Conservation (phyloP, 2,329 filamentous ascomycete genomes). For the Colletotrichum caudatum region DNA sequence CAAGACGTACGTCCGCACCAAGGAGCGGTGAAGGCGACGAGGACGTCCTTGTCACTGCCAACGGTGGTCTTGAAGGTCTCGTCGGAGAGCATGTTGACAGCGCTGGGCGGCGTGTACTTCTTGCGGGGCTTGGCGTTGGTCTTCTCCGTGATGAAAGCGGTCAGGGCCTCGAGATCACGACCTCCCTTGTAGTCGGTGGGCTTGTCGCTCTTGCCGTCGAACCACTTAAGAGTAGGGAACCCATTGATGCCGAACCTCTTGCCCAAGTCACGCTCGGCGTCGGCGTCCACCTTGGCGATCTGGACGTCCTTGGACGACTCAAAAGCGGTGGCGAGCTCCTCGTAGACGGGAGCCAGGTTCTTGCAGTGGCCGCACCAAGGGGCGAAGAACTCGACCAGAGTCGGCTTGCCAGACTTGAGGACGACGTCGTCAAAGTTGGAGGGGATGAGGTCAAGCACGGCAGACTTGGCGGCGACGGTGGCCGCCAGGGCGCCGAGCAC, state of each 20-base stretch:
- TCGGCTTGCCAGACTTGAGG: constrained; percentile 91
- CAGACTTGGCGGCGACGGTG: constrained; percentile 76
- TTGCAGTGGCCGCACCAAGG: constrained; percentile 99
- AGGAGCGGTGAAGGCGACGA: constrained; percentile 97
- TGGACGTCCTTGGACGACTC: constrained; percentile 78
- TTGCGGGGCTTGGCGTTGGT: constrained; percentile 84
- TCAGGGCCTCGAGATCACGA: constrained; percentile 87
- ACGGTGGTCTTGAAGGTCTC: constrained; percentile 80
- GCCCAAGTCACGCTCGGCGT: constrained; percentile 86
- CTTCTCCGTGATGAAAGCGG: constrained; percentile 86
- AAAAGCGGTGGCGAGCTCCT: constrained; percentile 84
- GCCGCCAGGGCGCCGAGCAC: constrained; percentile 67
- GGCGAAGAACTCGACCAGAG: constrained; percentile 97
- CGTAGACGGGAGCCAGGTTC: constrained; percentile 92
- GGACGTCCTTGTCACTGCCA: constrained; percentile 87
- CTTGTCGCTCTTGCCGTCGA: constrained; percentile 91
- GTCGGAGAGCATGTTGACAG: constrained; percentile 85
- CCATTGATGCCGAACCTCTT: constrained; percentile 90
- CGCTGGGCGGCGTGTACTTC: constrained; percentile 78
- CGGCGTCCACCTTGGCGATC: constrained; percentile 96
- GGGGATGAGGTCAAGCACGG: constrained; percentile 90
- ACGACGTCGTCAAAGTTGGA: constrained; percentile 93
- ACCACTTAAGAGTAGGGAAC: constrained; percentile 97
- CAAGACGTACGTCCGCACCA: constrained; percentile 93
- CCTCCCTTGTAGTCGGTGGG: constrained; percentile 89